Evolutionary conservation across 1,284 basidiomycete genomes (phyloP).

Genomic region (Fomitopsis schrenkii): DNA sequence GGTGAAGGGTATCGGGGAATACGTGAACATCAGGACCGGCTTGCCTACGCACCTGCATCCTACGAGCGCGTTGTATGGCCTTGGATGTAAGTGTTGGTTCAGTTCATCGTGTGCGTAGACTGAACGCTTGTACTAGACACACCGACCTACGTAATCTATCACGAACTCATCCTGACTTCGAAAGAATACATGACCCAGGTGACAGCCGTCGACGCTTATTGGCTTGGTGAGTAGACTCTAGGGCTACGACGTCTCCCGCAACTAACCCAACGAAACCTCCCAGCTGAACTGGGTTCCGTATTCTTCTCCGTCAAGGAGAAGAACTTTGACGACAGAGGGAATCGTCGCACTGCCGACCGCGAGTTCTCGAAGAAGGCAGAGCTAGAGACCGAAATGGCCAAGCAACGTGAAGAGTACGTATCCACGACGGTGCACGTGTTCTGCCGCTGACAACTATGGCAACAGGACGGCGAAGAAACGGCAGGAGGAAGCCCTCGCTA

Average conservation of each 20-base stretch:
- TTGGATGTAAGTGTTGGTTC: constrained; percentile 71
- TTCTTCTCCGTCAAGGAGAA: constrained; percentile 96
- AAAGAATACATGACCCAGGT: constrained; percentile 98
- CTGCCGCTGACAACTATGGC: background rate
- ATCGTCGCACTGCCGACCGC: constrained; percentile 69
- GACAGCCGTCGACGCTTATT: constrained; percentile 92
- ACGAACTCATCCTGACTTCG: constrained; percentile 92
- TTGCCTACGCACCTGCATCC: constrained; percentile 92
- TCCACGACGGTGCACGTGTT: background rate
- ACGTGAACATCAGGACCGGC: constrained; percentile 96
- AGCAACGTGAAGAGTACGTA: constrained; percentile 81
- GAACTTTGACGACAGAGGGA: constrained; percentile 85
- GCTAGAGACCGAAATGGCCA: constrained; percentile 86
- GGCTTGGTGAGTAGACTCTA: constrained; percentile 65
- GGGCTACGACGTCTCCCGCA: background rate
- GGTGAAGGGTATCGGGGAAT: constrained; percentile 98
- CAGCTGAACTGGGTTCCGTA: constrained; percentile 88
- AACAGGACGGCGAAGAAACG: constrained; percentile 59
- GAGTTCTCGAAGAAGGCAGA: constrained; percentile 90
- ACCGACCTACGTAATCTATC: constrained; percentile 95
- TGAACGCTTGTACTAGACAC: constrained; percentile 55
- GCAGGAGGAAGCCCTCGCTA: constrained; percentile 60
- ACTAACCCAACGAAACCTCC: constrained; percentile 6
- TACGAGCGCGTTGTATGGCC: constrained; percentile 92
- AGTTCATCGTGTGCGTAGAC: constrained; percentile 2